A percentile compares a stretch with the other conserved stretches of the same genome.
Conservation (phyloP, 352 stramenopile species). For the Pythium vanterpoolii region DNA sequence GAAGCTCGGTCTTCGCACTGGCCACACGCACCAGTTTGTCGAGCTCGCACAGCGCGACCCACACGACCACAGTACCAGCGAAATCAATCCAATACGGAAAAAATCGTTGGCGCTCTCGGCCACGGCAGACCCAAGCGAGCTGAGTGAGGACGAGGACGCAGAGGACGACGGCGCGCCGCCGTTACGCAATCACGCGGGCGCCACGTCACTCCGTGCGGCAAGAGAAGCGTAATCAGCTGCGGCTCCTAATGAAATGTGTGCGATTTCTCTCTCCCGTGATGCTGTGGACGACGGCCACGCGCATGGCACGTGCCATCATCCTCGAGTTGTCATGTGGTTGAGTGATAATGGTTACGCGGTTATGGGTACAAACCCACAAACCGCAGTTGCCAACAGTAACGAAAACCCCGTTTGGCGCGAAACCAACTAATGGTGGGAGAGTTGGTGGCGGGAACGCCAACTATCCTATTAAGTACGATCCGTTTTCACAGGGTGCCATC, state of each 20-base stretch:
- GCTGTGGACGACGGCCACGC: background rate
- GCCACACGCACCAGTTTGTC: conserved; percentile 1
- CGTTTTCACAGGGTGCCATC: background rate
- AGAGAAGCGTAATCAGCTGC: background rate
- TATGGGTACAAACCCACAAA: background rate
- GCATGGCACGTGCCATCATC: background rate
- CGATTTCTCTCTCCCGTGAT: background rate
- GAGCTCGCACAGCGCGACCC: conserved; percentile 16
- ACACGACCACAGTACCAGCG: background rate
- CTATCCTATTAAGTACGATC: conserved; percentile 9
- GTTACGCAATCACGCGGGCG: background rate
- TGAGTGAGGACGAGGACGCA: conserved; percentile 5
- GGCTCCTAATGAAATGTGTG: too few species aligned
- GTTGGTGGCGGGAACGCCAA: background rate
- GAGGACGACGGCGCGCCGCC: background rate
- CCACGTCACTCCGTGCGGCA: background rate
- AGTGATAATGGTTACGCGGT: background rate
- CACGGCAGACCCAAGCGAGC: conserved; percentile 5
- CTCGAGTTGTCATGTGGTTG: background rate
- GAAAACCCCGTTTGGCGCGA: background rate
- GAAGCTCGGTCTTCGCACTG: background rate
- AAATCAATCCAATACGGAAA: background rate
- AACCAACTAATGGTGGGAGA: conserved; percentile 1
- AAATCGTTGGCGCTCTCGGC: conserved; percentile 10
- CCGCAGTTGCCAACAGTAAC: too few species aligned